Evolutionary conservation across 2,329 filamentous ascomycete species (phyloP), one percentile per base, ranked within the genome.

Genomic region (Endothia cerciana): DNA sequence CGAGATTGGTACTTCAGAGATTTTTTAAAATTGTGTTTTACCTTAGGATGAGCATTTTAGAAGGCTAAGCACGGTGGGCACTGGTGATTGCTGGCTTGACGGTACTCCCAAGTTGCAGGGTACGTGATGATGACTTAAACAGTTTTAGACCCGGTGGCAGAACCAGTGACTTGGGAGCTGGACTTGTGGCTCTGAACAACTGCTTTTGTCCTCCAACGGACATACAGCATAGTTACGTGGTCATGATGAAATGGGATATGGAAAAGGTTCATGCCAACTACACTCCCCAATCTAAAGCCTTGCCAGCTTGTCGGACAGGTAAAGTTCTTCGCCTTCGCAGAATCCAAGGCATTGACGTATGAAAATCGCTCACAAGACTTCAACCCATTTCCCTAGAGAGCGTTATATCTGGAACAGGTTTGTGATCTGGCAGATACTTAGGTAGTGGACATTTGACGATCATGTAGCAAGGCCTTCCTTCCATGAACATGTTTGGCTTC

Each of bases 281-380:
- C 25, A 11, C 47, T 51, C 45, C 25, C 22, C 25, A 49, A 28
- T 30, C 2, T 28, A 13, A 28, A 51, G 25, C 5, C 22, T 30
- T 28, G n/a, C 13, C 28, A 36, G 73, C 76, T 76, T 75, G 75
- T 49, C 17, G n/a, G 36, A 38, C 19, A 61, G 47, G 11, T 5
- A 7, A 3, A 61, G 43, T 11, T 47, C 28, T 38, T 49, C 75
- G 74, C 72, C 74, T 75, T 73, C 73, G 73, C 77, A 77, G 71
- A 74, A 76, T 62, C 66, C 69, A 71, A 66, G 67, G 65, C 70
- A 72, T 68, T 66, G 47, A 58, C 51, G 70, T 71, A 68, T 70
- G 66, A 73, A 73, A 75, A 67, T 64, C 60, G 57, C 63, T 66
- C 55, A 63, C 49, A 10, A 60, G 17, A 41, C 51, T 53, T 62